Evolutionary conservation across 2,329 filamentous ascomycete genomes (phyloP), one percentile per base, ranked within the genome.

Genomic region (Aureobasidium leucospermi): DNA sequence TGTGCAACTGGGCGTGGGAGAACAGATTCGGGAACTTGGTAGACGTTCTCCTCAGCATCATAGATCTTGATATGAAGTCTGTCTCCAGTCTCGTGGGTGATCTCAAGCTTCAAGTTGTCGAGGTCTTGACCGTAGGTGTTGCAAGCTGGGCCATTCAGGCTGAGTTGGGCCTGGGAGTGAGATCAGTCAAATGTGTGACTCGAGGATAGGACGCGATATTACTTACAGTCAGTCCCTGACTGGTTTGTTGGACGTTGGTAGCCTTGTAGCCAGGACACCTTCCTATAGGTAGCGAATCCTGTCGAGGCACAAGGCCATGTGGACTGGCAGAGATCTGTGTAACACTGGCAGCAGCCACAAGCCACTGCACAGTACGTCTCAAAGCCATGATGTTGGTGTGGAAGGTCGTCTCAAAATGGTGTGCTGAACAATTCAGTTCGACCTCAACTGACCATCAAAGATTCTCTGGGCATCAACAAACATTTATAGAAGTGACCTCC

Each of bases 61-160:
- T 86, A 83, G 59, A 91, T 89, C 66, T 87, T 81, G 67, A 91
- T 84, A 68, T 90, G 88, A 3, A 91, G 79, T n/a, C 87, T 85
- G 29, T 68, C 62, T 49, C 83, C 76, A 39, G 79, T 81, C 66
- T 87, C 79, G 66, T 86, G 85, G 63, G 84, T 80, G 15, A 86
- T 84, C 7, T 78, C 71, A 59, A 87, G 73, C 61, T 77, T 83
- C 63, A 87, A 70, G 59, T 81, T 73, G 53, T 75, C 68, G 59
- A 87, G 63, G 65, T 87, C 85, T 2, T 74, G 74, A 49, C 84
- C 83, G 65, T 84, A 86, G 15, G 74, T 74, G 67, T 85, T 81
- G 70, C 85, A 87, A 6, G 86, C 78, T 9, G 77, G 67, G 0
- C 89, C 89, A 7, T 87, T 87, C 10, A 95, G 79, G 2, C 74